Base-by-base conservation (phyloP, 441 rosid genomes). In the Populus hybrid region DNA sequence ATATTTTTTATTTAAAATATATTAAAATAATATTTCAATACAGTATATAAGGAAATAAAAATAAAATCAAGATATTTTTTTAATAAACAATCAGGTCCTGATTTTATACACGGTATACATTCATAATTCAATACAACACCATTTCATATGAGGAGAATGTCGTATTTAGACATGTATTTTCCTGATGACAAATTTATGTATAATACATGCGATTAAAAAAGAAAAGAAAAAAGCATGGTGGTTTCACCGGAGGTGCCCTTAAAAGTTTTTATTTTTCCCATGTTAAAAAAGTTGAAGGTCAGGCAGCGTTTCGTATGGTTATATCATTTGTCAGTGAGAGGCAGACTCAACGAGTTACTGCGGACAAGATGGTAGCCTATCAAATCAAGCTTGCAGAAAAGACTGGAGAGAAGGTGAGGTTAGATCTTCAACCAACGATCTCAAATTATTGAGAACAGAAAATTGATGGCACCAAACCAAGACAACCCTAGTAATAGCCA, bases 321-420 rank as follows among this genome's bases (percentile, higher is more conserved):
- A 81, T 68, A 81, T 86, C 90, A 53, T 66, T 72, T 82, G 91
- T 88, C 90, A 81, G 88, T 67, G 80, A 50, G 67, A 76, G 75
- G 69, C 59, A 14, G 24, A 3, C 26, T 24, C 24, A 10, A 3
- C 3, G 34, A 74, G 72, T 8, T 46, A 72, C 71, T 80, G 50
- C 77, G 59, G 83, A 85, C 85, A 79, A 69, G 77, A 72, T 79
- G 35, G 78, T 76, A 70, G 83, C 81, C 83, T 82, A 86, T 82
- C 89, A 75, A 84, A 81, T 86, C 92, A 86, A 71, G 73, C 72
- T 59, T 61, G 34, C 40, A 57, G 34, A 59, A 2, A 20, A 66
- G 34, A 21, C 69, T 59, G 21, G 34, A 36, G 20, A n/a, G 18
- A 72, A 30, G 10, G 5, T 16, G 36, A 64, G 36, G 20, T 36